phyloP scores from a whole-genome alignment of 1,284 basidiomycete genomes.

The Ceratobasidium sp. region DNA sequence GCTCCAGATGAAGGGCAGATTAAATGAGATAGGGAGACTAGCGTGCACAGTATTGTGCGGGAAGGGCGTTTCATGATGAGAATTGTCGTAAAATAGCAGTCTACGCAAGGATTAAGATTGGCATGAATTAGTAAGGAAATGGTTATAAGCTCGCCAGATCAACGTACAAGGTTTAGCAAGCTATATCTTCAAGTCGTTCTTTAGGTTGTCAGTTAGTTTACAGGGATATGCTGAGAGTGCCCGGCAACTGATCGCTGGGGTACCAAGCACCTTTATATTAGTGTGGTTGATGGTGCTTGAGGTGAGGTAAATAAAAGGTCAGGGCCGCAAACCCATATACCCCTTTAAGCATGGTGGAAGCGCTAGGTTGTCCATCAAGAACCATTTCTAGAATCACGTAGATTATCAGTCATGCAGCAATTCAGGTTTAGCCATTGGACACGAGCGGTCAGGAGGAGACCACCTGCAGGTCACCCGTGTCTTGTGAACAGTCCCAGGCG shows the following conservation, averaged over 20 bases:
- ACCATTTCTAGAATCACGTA: neutral
- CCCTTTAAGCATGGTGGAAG: slow-evolving; percentile 6
- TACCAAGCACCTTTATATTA: neutral
- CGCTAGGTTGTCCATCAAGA: neutral
- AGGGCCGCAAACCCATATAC: neutral
- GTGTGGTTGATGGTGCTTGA: neutral
- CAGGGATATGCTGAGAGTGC: no score
- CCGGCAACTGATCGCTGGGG: neutral
- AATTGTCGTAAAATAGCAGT: neutral
- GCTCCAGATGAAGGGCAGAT: neutral
- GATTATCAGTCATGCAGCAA: neutral
- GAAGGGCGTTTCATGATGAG: neutral
- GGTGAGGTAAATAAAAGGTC: neutral
- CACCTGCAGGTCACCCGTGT: neutral
- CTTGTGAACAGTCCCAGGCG: slow-evolving; percentile 4
- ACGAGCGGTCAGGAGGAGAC: neutral
- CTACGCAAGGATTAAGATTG: neutral
- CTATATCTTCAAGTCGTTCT: neutral
- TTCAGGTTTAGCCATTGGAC: neutral
- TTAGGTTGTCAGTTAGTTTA: neutral
- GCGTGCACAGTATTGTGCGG: neutral
- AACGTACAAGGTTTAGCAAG: neutral
- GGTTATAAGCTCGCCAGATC: neutral
- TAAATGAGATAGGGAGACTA: neutral
- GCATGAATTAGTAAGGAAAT: neutral